phyloP scores from a whole-genome alignment of 202 grass and related monocot species.

The Bolboschoenoplectus hybrid region DNA sequence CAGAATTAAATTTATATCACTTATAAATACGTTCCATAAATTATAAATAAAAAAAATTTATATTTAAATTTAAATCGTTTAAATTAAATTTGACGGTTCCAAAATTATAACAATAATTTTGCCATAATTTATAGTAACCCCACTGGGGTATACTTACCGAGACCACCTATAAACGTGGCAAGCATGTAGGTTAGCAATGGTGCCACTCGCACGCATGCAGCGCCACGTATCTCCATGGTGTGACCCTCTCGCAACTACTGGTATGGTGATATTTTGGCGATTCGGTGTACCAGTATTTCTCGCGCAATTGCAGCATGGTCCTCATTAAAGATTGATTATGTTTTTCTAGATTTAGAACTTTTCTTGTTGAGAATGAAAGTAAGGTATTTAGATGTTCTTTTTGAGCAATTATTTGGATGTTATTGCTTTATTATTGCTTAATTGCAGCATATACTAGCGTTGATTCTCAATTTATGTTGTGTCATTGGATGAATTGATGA shows the following conservation, averaged over 20 bases:
- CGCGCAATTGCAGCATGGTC: background rate
- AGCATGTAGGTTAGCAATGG: background rate
- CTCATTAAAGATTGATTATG: background rate
- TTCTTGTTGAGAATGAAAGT: background rate
- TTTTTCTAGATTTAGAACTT: background rate
- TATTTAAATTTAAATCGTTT: no score
- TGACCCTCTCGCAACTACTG: background rate
- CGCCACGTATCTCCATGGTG: constrained; percentile 5
- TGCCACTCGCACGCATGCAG: background rate
- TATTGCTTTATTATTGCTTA: no score
- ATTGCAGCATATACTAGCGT: no score
- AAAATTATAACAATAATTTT: no score
- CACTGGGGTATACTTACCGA: constrained; percentile 4
- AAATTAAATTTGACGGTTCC: no score
- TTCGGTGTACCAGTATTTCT: background rate
- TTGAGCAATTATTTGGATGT: no score
- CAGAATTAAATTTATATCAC: no score
- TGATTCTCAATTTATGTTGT: no score
- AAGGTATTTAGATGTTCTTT: no score
- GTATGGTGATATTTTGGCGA: background rate
- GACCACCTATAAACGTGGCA: background rate
- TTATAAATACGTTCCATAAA: no score
- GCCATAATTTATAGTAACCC: background rate
- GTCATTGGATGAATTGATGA: no score
- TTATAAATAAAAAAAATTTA: no score